phyloP scores from a whole-genome alignment of 768 basidiomycete species.

The Strobilomyces confusus region DNA sequence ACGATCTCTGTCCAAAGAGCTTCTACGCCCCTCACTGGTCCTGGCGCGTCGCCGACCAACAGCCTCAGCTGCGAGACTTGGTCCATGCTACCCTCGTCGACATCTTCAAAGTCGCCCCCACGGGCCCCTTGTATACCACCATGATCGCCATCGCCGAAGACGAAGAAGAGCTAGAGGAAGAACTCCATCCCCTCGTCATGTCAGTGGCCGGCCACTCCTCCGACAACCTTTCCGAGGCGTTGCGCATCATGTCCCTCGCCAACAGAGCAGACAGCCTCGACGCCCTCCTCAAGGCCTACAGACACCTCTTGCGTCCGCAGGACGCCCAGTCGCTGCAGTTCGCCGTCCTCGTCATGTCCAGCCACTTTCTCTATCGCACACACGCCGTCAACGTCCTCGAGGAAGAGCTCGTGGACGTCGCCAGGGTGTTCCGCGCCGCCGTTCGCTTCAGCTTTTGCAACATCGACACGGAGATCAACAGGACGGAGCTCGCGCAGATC shows the following conservation, averaged over 20 bases:
- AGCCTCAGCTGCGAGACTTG: constrained; percentile 38
- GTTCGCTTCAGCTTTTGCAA: constrained; percentile 45
- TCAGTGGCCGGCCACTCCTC: constrained; percentile 45
- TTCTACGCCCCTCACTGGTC: constrained; percentile 55
- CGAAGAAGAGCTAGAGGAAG: constrained; percentile 29
- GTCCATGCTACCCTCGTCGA: constrained; percentile 43
- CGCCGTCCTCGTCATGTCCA: constrained; percentile 40
- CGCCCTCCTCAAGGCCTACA: constrained; percentile 42
- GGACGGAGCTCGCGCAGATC: constrained; percentile 42
- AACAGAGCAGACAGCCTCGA: constrained; percentile 34
- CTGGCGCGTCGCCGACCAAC: constrained; percentile 36
- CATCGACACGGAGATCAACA: constrained; percentile 40
- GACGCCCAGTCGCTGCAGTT: constrained; percentile 45
- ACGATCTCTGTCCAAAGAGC: constrained; percentile 26
- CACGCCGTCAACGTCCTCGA: constrained; percentile 44
- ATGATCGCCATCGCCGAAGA: constrained; percentile 39
- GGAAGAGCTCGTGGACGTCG: constrained; percentile 48
- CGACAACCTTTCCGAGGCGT: constrained; percentile 51
- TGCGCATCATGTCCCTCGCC: constrained; percentile 46
- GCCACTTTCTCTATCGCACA: constrained; percentile 20
- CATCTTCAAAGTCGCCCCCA: constrained; percentile 51
- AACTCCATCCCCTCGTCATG: constrained; percentile 33
- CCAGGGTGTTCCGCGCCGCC: constrained; percentile 39
- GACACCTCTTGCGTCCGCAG: constrained; percentile 58
- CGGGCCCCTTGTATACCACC: constrained; percentile 40